phyloP scores from a whole-genome alignment of 257 asterid genomes.

The Solanum sitiens region DNA sequence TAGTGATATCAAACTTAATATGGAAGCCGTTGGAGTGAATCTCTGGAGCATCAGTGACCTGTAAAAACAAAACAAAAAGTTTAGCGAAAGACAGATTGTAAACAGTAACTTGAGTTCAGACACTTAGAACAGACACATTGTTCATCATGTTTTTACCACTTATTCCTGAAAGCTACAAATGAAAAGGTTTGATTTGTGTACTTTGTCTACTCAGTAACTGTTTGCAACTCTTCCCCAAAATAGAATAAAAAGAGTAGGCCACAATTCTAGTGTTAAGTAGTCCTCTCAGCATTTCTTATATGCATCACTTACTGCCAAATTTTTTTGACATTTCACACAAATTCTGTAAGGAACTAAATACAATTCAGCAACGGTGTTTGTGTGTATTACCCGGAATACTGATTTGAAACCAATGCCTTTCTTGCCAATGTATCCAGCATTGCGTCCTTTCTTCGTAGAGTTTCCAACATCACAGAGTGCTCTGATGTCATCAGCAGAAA shows the following conservation, averaged over 20 bases:
- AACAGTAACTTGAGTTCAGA: background rate
- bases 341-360: background rate
- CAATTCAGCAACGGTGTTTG: background rate
- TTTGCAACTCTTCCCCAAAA: too few relatives aligned
- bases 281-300: background rate
- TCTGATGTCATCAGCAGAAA: constrained; percentile 62
- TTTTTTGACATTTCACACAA: background rate
- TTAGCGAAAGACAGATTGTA: background rate
- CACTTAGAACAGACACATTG: background rate
- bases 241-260: background rate
- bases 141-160: background rate
- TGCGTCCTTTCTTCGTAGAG: constrained; percentile 64
- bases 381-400: constrained; percentile 73
- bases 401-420: constrained; percentile 99
- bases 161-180: background rate
- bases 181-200: background rate
- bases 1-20: constrained; percentile 74
- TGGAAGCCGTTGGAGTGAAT: constrained; percentile 92
- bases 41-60: constrained; percentile 95
- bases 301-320: background rate
- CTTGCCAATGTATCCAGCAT: constrained; percentile 91
- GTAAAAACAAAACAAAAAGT: constrained; percentile 3
- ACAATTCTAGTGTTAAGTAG: background rate
- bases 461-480: constrained; percentile 97
- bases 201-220: too few relatives aligned